phyloP scores from a whole-genome alignment of 2,329 filamentous ascomycete genomes.

The Exophiala bonariae region DNA sequence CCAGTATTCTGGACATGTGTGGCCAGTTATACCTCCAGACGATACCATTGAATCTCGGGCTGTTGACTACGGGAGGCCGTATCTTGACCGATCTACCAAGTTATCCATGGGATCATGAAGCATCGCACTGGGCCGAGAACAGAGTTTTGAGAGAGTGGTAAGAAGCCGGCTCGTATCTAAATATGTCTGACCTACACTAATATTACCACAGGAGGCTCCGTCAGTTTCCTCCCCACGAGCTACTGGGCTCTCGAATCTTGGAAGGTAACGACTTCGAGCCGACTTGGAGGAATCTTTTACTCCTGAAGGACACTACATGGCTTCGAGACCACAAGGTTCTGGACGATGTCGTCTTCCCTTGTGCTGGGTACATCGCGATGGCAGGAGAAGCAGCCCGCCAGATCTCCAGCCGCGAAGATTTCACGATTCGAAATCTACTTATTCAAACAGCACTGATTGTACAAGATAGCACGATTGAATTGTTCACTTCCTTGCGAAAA shows the following conservation, averaged over 20 bases:
- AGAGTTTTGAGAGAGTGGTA: conserved; percentile 16
- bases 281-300: conserved; percentile 23
- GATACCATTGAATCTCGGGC: conserved; percentile 23
- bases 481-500: conserved; percentile 15
- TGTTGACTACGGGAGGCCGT: conserved; percentile 15
- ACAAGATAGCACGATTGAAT: conserved; percentile 17
- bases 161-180: no score
- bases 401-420: not conserved
- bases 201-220: no score
- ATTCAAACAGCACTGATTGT: no score
- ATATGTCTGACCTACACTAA: no score
- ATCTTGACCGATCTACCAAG: conserved; percentile 14
- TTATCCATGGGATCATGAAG: conserved; percentile 27
- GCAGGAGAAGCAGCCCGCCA: conserved; percentile 16
- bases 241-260: conserved; percentile 19
- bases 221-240: conserved; percentile 15
- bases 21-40: conserved; percentile 18
- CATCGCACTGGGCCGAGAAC: conserved; percentile 26
- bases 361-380: conserved; percentile 10
- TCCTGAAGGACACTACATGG: conserved; percentile 23
- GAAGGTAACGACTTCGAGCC: conserved; percentile 8
- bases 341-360: conserved; percentile 14
- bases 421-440: no score
- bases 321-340: conserved; percentile 25
- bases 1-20: not conserved